A percentile compares a stretch with the other conserved stretches of the same genome.
Conservation (phyloP, 1,139 yeast species). For the Debaryomyces psychrophilus region DNA sequence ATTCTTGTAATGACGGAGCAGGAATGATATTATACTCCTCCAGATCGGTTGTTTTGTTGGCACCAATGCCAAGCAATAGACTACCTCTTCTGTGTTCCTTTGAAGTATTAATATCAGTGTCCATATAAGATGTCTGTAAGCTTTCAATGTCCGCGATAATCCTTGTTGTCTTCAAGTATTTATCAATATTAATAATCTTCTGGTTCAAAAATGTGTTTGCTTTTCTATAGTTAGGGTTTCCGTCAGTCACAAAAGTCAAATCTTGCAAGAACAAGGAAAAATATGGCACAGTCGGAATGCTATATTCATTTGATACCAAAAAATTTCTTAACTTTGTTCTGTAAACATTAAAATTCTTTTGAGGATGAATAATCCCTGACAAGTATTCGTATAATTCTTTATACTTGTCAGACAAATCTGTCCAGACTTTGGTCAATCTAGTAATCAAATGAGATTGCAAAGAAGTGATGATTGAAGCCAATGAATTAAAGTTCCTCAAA, state of each 20-base stretch:
- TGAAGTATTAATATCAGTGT: slow-evolving; percentile 16
- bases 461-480: slow-evolving; percentile 86
- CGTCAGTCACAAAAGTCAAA: slow-evolving; percentile 84
- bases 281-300: slow-evolving; percentile 82
- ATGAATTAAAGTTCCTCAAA: slow-evolving; percentile 79
- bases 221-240: slow-evolving; percentile 71
- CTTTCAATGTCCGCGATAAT: slow-evolving; percentile 78
- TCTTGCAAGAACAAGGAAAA: slow-evolving; percentile 84
- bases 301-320: slow-evolving; percentile 52
- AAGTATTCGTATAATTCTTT: slow-evolving; percentile 66
- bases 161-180: slow-evolving; percentile 72
- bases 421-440: slow-evolving; percentile 70
- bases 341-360: slow-evolving; percentile 78
- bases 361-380: slow-evolving; percentile 76
- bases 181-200: slow-evolving; percentile 77
- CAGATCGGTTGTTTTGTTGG: slow-evolving; percentile 11
- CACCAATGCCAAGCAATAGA: slow-evolving; percentile 20
- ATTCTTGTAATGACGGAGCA: slow-evolving; percentile 60
- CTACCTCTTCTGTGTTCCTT: slow-evolving; percentile 24
- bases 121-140: slow-evolving; percentile 65
- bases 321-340: slow-evolving; percentile 67
- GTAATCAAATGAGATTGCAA: slow-evolving; percentile 81
- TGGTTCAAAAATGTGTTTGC: slow-evolving; percentile 61
- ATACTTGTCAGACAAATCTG: slow-evolving; percentile 65
- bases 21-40: slow-evolving; percentile 42